A percentile compares a stretch with the other conserved stretches of the same genome.
phyloP scores from a whole-genome alignment of 441 rosid species.

The Gossypium davidsonii region DNA sequence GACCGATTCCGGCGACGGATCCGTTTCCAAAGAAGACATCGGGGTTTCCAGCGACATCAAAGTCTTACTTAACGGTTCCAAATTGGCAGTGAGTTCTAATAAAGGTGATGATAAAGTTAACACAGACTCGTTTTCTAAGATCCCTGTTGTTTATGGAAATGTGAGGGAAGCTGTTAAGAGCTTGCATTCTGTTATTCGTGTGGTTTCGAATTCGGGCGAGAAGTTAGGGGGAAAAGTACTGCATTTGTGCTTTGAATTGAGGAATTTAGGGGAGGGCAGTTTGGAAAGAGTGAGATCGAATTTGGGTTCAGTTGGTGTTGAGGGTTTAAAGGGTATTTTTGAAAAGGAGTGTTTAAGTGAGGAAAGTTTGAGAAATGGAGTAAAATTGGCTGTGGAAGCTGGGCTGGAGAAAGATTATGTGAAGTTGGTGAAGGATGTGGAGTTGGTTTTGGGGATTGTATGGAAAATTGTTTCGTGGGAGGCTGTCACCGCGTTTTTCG shows the following conservation, averaged over 20 bases:
- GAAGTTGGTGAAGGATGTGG: conserved; percentile 45
- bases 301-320: conserved; percentile 32
- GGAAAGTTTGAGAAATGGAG: conserved; percentile 29
- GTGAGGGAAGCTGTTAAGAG: conserved; percentile 51
- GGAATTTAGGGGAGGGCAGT: conserved; percentile 49
- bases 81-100: conserved; percentile 33
- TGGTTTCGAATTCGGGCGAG: conserved; percentile 45
- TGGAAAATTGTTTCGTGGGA: conserved; percentile 78
- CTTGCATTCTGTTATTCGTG: conserved; percentile 46
- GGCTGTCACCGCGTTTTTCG: conserved; percentile 50
- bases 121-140: conserved; percentile 34
- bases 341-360: conserved; percentile 23
- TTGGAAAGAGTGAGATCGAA: conserved; percentile 36
- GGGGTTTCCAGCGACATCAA: conserved; percentile 68
- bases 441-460: conserved; percentile 35
- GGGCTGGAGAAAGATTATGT: conserved; percentile 33
- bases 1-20: conserved; percentile 71
- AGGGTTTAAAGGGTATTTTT: conserved; percentile 30
- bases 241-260: conserved; percentile 36
- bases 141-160: conserved; percentile 51
- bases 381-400: conserved; percentile 32
- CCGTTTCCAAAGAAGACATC: conserved; percentile 54
- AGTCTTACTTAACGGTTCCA: conserved; percentile 70
- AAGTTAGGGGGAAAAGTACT: conserved; percentile 31
- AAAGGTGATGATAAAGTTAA: conserved; percentile 18